A percentile compares a stretch with the other conserved stretches of the same genome.
These are phyloP conservation scores for Rhazya stricta DNA, from an alignment of 257 asterid genomes.

Conservation along the genomic window DNA sequence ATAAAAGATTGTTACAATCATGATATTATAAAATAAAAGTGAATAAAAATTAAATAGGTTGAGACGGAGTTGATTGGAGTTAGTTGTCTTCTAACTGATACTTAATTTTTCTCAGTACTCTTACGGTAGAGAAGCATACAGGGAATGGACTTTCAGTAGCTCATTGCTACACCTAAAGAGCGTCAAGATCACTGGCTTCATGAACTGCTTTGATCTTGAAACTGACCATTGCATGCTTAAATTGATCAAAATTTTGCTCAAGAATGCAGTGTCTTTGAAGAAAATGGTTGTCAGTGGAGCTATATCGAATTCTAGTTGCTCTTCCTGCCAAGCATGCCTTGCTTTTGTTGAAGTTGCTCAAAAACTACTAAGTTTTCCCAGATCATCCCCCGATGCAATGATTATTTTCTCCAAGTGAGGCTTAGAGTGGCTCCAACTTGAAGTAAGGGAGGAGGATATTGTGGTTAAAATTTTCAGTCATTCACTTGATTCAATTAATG, in stretches of 20 bases:
- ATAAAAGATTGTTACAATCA: too few species aligned
- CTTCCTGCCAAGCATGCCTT: background rate
- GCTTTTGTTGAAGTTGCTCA: background rate
- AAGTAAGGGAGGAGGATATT: too few species aligned
- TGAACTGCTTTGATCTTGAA: background rate
- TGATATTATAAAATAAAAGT: too few species aligned
- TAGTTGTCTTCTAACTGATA: background rate
- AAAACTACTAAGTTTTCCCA: background rate
- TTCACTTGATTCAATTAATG: too few species aligned
- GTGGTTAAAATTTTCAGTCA: too few species aligned
- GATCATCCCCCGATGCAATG: background rate
- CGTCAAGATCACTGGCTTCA: background rate
- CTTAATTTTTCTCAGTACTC: background rate
- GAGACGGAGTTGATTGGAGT: too few species aligned
- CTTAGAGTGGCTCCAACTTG: background rate
- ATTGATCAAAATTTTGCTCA: background rate
- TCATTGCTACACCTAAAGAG: slow-evolving; percentile 14
- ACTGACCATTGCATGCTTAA: slow-evolving; percentile 7
- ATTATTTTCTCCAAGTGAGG: background rate
- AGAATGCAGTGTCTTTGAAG: background rate
- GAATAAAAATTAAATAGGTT: too few species aligned
- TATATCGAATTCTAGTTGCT: background rate
- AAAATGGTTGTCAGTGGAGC: background rate
- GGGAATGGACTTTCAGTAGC: background rate
- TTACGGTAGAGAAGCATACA: background rate